Base-by-base conservation (phyloP, 2,329 filamentous ascomycete genomes). In the Hirsutella thompsonii region DNA sequence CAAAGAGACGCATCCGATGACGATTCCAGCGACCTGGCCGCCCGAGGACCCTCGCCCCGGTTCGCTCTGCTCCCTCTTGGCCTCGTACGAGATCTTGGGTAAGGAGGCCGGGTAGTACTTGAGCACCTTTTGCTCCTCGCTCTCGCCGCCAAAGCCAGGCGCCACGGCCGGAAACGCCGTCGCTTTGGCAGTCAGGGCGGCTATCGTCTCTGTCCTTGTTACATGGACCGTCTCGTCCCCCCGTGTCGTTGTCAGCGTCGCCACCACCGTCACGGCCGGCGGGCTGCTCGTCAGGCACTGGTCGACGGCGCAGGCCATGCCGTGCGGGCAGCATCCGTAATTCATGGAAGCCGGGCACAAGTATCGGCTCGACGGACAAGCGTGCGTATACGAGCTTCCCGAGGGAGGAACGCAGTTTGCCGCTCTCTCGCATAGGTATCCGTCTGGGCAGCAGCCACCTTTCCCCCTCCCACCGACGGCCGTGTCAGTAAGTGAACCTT, bases 311-410 rank as follows among this genome's bases (percentile, higher is more conserved):
- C 74, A 79, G 20, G 55, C 67, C 61, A 70, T 64, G 4, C 67
- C 67, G 37, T 55, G 63, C 2, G 55, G 55, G 49, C 74, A 79
- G 46, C 74, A 78, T 0, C 73, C 74, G 43, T 65, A 70, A 39
- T 66, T 67, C 4, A 70, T 47, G 1, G 68, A 70, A 5, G 66
- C 49, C 2, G 74, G 66, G 43, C 74, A 78, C 3, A 66, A 56
- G 41, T 62, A 69, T 37, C 65, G 69, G 44, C 56, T 62, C 2
- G 57, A 46, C 5, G 63, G 62, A 40, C 74, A 78, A 14, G 54
- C 58, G 42, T 58, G 54, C 8, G 59, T 61, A 23, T 54, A 56
- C 1, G 64, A 52, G 5, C 57, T 52, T 9, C 69, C 70, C 10
- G 61, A 56, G 2, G 70, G 67, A 0, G 67, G 56, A 3, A 56